phyloP scores from a whole-genome alignment of 2,329 filamentous ascomycete species.

The Fusarium virguliforme region DNA sequence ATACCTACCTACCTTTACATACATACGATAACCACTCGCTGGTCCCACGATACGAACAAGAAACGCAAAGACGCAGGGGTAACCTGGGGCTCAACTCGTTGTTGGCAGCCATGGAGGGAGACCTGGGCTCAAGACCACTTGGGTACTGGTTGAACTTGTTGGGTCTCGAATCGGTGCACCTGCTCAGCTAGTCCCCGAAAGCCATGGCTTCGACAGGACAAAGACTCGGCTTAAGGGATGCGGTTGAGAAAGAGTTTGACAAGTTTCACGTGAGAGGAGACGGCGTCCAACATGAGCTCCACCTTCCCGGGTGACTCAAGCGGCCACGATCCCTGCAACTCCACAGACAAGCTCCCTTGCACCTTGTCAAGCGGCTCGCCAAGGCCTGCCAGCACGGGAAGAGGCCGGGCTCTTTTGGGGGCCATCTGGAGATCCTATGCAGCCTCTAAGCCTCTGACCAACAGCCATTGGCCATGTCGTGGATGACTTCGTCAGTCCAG shows the following conservation, averaged over 20 bases:
- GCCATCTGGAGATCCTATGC: background rate
- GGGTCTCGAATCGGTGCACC: background rate
- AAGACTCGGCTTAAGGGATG: background rate
- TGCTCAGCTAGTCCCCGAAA: background rate
- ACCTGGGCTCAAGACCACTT: background rate
- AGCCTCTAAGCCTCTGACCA: slow-evolving; percentile 5
- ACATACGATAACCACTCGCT: background rate
- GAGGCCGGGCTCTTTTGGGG: background rate
- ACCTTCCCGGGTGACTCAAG: slow-evolving; percentile 48
- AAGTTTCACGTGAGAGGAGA: slow-evolving; percentile 27
- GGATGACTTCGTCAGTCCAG: slow-evolving; percentile 31
- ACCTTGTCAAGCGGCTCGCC: background rate
- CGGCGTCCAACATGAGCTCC: slow-evolving; percentile 15
- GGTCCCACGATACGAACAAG: background rate
- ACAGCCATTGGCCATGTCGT: slow-evolving; percentile 10
- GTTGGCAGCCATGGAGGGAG: slow-evolving; percentile 4
- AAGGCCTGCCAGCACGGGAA: slow-evolving; percentile 1
- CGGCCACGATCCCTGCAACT: slow-evolving; percentile 28
- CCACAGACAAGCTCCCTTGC: slow-evolving; percentile 5
- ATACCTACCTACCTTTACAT: background rate
- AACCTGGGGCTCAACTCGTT: background rate
- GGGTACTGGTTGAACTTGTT: background rate
- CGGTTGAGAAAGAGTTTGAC: slow-evolving; percentile 6
- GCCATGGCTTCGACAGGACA: background rate
- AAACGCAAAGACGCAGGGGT: background rate